Evolutionary conservation across 2,329 filamentous ascomycete genomes (phyloP).

Genomic region (Trichoderma semiorbis): DNA sequence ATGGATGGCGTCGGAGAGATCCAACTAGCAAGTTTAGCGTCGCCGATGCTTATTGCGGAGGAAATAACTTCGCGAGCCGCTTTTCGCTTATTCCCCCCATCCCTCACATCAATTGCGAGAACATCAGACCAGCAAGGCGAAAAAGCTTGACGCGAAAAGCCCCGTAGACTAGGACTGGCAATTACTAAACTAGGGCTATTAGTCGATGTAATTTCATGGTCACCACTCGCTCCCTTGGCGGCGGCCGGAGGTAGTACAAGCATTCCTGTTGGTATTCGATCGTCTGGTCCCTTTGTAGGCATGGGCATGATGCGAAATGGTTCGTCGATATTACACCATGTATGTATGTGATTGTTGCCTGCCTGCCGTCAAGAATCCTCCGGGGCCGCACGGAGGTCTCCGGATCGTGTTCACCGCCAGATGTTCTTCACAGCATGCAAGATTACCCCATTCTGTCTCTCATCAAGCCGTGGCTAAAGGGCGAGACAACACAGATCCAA

Average conservation of each 20-base stretch:
- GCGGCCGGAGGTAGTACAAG: not conserved
- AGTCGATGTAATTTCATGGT: not conserved
- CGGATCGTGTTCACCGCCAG: constrained; percentile 7
- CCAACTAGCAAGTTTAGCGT: not conserved
- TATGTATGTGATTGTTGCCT: not conserved
- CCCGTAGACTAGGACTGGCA: not conserved
- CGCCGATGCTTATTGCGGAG: not conserved
- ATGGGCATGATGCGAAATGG: not conserved
- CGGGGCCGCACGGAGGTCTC: not conserved
- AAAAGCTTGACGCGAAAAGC: not conserved
- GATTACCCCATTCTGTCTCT: not conserved
- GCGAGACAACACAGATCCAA: not conserved
- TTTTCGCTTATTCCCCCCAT: constrained; percentile 7
- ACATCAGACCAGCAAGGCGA: not conserved
- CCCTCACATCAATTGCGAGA: not conserved
- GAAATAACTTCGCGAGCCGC: not conserved
- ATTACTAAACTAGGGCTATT: not conserved
- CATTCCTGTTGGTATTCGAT: not conserved
- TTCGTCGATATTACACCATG: not conserved
- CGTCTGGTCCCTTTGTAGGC: not conserved
- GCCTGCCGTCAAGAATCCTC: not conserved
- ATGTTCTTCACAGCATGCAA: not conserved
- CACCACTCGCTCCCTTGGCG: not conserved
- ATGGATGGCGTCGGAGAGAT: not conserved
- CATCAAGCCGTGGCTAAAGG: not conserved